Evolutionary conservation across 2,329 filamentous ascomycete species (phyloP).

Genomic region (Zymoseptoria passerinii): DNA sequence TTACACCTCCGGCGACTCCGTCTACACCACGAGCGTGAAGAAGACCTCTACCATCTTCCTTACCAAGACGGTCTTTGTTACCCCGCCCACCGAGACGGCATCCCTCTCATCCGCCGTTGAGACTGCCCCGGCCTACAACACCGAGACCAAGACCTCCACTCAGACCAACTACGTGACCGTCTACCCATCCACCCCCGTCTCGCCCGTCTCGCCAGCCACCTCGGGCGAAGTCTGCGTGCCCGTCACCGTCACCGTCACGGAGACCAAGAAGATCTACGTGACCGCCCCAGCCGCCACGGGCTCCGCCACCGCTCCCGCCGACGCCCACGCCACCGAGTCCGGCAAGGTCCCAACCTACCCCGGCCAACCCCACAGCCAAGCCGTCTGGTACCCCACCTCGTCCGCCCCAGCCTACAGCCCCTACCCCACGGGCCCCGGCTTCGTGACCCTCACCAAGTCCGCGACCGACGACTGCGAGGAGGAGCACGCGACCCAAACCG

Average conservation of each 20-base stretch:
- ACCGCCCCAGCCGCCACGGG: background rate
- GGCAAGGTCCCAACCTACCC: background rate
- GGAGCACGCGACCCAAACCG: background rate
- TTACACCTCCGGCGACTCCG: background rate
- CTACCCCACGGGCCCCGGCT: background rate
- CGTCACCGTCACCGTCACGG: background rate
- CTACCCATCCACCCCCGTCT: background rate
- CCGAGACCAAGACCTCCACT: background rate
- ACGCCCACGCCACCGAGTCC: background rate
- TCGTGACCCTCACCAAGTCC: background rate
- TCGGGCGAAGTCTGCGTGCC: background rate
- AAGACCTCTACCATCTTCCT: background rate
- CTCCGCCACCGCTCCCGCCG: background rate
- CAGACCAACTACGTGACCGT: background rate
- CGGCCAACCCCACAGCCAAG: background rate
- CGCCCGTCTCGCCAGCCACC: no score
- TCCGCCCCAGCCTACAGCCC: background rate
- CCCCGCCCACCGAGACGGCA: background rate
- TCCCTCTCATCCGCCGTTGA: background rate
- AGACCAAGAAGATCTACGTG: background rate
- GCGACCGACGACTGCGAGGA: background rate
- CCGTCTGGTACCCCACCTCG: background rate
- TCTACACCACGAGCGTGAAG: background rate
- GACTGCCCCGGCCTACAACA: background rate
- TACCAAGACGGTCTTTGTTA: background rate